Evolutionary conservation across 495 filamentous ascomycete genomes (phyloP), one percentile per base, ranked within the genome.

Genomic region (Glutinoglossum americanum): DNA sequence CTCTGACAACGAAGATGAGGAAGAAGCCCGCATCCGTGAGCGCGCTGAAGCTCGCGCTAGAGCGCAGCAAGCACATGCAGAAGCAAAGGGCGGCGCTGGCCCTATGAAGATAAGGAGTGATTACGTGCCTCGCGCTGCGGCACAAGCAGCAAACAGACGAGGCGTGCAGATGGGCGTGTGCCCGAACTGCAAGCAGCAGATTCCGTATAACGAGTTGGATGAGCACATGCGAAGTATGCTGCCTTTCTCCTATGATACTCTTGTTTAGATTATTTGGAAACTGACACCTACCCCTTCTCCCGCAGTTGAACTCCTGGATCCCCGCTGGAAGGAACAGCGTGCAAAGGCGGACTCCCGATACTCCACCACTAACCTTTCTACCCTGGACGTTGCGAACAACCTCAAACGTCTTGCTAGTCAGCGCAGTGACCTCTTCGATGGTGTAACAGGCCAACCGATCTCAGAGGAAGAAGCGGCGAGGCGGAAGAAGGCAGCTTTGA

Each of bases 351-450:
- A 94, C 25, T 80, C 83, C 11, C 79, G 92, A 58, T 86, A 79
- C 62, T 78, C 87, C 8, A 89, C 87, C 0, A 94, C 89, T 28
- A 96, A 94, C 60, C 72, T 98, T 4, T 85, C 81, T 4, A 94
- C 86, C 17, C 75, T 74, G 33, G 89, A 96, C 62, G 89, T 93
- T 27, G 89, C 88, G 59, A 85, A 84, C 66, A 97, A 98, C 64
- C 76, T 98, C 60, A 97, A 97, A 72, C 85, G 92, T n/a, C 76
- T 97, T 30, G 88, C 90, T n/a, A 87, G 82, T 56, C 87, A 94
- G 65, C 79, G 92, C 33, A 82, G 76, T 60, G 92, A 98, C 66
- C 76, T 96, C n/a, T 96, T 94, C 66, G 89, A 98, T 63, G 74
- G 75, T 3, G 74, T 77, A 23, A 81, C 81, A 0, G 84, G 84